Percentiles rank a stretch among this genome's conserved stretches.
phyloP scores from a whole-genome alignment of 306 rosid genomes.

The Dicorynia guianensis region DNA sequence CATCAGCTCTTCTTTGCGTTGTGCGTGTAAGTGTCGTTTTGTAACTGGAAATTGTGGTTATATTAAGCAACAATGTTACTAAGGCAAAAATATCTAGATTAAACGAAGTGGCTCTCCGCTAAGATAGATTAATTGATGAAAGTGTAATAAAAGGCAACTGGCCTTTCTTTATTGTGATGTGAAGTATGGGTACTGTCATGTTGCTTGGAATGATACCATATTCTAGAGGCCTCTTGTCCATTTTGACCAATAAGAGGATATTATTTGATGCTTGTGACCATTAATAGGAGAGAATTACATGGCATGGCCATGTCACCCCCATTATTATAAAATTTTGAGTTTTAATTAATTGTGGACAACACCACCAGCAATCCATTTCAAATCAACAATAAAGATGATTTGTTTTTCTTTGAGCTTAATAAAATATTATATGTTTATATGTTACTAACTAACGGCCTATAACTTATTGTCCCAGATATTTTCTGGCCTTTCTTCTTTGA shows the following conservation, averaged over 20 bases:
- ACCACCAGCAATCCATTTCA: not conserved
- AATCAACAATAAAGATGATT: too few species aligned
- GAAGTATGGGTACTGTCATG: not conserved
- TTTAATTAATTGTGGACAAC: not conserved
- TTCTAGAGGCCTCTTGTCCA: not conserved
- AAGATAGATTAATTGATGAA: not conserved
- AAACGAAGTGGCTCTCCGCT: not conserved
- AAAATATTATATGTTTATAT: too few species aligned
- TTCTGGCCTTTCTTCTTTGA: too few species aligned
- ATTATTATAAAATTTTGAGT: not conserved
- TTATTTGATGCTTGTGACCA: not conserved
- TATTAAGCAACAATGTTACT: not conserved
- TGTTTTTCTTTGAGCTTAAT: too few species aligned
- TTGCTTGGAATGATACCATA: constrained; percentile 12
- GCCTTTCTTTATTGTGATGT: not conserved
- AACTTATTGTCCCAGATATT: too few species aligned
- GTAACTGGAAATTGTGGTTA: not conserved
- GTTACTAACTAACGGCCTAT: too few species aligned
- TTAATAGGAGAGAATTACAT: not conserved
- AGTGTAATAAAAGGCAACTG: not conserved
- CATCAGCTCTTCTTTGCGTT: too few species aligned
- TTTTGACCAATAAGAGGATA: constrained; percentile 2
- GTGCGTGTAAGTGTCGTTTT: not conserved
- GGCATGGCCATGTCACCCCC: not conserved
- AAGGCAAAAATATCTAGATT: constrained; percentile 13